phyloP scores from a whole-genome alignment of 2,329 filamentous ascomycete genomes.

The Ophiocordyceps camponoti-leonardi region DNA sequence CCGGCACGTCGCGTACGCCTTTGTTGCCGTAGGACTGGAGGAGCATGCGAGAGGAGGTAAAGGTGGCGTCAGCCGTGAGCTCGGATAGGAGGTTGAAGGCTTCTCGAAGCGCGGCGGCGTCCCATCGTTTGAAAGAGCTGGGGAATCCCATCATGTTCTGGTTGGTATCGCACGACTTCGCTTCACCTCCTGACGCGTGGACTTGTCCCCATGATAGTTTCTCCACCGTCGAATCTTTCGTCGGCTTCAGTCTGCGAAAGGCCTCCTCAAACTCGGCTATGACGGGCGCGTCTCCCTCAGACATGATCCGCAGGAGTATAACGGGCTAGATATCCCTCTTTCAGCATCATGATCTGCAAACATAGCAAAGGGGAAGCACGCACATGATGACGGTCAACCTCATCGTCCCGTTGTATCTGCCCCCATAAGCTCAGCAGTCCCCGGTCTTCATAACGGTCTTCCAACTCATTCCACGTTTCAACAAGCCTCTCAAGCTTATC shows the following conservation, averaged over 20 bases:
- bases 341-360: not conserved
- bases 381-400: not conserved
- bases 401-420: not conserved
- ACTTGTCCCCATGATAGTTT: constrained; percentile 1
- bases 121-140: constrained; percentile 3
- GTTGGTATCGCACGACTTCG: constrained; percentile 2
- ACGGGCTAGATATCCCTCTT: constrained; percentile 1
- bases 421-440: not conserved
- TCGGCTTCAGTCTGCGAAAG: constrained; percentile 3
- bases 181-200: constrained; percentile 1
- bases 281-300: constrained; percentile 1
- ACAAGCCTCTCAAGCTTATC: constrained; percentile 1
- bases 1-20: constrained; percentile 1
- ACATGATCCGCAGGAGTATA: constrained; percentile 3
- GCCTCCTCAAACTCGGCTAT: constrained; percentile 1
- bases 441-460: not conserved
- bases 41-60: not conserved
- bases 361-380: not conserved
- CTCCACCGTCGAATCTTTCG: not conserved
- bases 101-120: constrained; percentile 1
- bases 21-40: constrained; percentile 2
- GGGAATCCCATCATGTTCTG: constrained; percentile 4
- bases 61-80: constrained; percentile 1
- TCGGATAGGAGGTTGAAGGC: constrained; percentile 2
- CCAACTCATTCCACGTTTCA: constrained; percentile 1